Evolutionary conservation across 2,329 filamentous ascomycete genomes (phyloP).

Genomic region (Sordariomycetes sp.): DNA sequence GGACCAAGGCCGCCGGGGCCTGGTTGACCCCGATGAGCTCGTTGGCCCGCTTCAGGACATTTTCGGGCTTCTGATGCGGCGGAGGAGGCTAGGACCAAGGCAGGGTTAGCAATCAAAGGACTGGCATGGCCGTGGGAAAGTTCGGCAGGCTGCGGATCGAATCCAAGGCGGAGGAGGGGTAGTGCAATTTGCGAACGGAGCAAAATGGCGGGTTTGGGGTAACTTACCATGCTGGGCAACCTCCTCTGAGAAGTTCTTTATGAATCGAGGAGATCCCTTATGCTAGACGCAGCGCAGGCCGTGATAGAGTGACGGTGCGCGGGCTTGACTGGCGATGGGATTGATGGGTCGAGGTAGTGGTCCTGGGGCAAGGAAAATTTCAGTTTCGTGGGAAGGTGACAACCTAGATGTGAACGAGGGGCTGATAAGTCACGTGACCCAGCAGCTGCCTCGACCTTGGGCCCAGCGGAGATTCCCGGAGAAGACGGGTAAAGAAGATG

Average conservation of each 20-base stretch:
- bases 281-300: conserved; percentile 1
- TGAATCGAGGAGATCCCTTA: conserved; percentile 3
- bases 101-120: neutral
- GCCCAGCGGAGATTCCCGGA: neutral
- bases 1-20: conserved; percentile 77
- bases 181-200: neutral
- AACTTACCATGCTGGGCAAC: conserved; percentile 17
- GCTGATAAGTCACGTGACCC: conserved; percentile 5
- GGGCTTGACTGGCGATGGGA: neutral
- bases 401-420: neutral
- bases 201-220: neutral
- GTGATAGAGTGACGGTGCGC: neutral
- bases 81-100: conserved; percentile 63
- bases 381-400: conserved; percentile 5
- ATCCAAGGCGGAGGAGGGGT: conserved; percentile 6
- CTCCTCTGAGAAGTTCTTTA: conserved; percentile 5
- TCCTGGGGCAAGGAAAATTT: conserved; percentile 3
- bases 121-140: neutral
- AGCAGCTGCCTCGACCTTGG: neutral
- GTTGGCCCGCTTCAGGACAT: conserved; percentile 95
- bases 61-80: conserved; percentile 95
- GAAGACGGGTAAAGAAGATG: neutral
- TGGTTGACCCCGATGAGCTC: conserved; percentile 98
- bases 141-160: neutral
- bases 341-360: conserved; percentile 1